phyloP scores from a whole-genome alignment of 2,329 filamentous ascomycete genomes.

The Colletotrichum lentis region DNA sequence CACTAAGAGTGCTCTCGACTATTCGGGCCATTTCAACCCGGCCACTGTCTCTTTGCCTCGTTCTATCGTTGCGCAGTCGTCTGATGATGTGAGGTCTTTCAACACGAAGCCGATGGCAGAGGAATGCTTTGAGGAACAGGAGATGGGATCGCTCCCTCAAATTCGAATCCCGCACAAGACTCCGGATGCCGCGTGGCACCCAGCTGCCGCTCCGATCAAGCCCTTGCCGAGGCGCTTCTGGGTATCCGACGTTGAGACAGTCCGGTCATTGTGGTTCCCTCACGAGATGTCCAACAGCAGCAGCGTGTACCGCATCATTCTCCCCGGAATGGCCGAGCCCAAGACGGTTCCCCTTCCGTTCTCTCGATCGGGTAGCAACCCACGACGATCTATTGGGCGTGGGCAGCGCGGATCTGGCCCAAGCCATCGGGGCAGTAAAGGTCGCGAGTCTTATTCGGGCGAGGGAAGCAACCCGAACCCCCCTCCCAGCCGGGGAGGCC shows the following conservation, averaged over 20 bases:
- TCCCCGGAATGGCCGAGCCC: conserved; percentile 53
- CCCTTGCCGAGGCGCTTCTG: conserved; percentile 62
- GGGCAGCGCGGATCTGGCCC: conserved; percentile 36
- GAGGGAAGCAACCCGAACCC: conserved; percentile 34
- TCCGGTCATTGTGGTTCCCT: conserved; percentile 42
- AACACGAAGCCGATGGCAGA: conserved; percentile 76
- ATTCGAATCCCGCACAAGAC: conserved; percentile 72
- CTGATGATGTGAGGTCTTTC: conserved; percentile 46
- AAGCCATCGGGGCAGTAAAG: conserved; percentile 40
- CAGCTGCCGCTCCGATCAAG: conserved; percentile 63
- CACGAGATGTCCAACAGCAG: conserved; percentile 39
- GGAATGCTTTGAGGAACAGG: conserved; percentile 82
- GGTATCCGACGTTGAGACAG: conserved; percentile 52
- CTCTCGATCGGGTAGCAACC: conserved; percentile 46
- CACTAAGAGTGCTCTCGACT: conserved; percentile 72
- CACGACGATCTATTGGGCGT: conserved; percentile 42
- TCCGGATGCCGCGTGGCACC: conserved; percentile 70
- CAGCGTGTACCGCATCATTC: conserved; percentile 46
- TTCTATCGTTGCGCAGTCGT: background rate
- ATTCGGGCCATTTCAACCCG: conserved; percentile 55
- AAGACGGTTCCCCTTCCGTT: conserved; percentile 52
- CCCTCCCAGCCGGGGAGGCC: conserved; percentile 47
- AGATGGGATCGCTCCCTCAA: conserved; percentile 78
- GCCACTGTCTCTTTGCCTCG: conserved; percentile 76
- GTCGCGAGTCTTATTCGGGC: conserved; percentile 34